phyloP scores from a whole-genome alignment of 306 rosid species.

The Arachis stenosperma region DNA sequence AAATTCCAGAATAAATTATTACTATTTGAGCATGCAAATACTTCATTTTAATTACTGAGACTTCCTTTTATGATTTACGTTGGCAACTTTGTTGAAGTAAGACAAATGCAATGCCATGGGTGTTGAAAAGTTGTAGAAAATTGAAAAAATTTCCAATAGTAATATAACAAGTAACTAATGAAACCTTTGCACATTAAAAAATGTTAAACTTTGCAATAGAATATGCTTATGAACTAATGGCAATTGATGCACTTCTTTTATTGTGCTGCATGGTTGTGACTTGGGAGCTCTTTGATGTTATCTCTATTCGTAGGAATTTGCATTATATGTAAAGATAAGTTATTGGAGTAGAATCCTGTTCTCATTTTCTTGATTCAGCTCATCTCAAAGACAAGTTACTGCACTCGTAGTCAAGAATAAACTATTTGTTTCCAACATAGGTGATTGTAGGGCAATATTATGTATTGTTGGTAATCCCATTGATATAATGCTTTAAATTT shows the following conservation, averaged over 20 bases:
- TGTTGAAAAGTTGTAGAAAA: constrained; percentile 4
- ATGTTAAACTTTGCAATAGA: constrained; percentile 3
- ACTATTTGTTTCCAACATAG: constrained; percentile 85
- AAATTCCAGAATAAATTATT: background rate
- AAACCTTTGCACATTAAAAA: background rate
- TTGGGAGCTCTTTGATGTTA: background rate
- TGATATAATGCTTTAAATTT: constrained; percentile 48
- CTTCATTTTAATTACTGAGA: background rate
- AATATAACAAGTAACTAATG: background rate
- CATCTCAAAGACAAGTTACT: constrained; percentile 36
- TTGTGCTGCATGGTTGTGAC: background rate
- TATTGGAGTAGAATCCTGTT: no score
- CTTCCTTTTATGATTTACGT: constrained; percentile 18
- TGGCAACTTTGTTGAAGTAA: background rate
- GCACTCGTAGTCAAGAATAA: constrained; percentile 70
- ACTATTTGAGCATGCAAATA: background rate
- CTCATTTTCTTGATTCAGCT: no score
- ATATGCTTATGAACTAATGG: constrained; percentile 1
- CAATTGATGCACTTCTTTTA: background rate
- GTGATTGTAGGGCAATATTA: constrained; percentile 88
- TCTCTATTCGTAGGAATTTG: background rate
- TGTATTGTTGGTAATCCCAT: constrained; percentile 78
- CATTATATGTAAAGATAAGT: no score
- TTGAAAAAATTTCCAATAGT: constrained; percentile 14
- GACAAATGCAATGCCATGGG: background rate